Evolutionary conservation across 768 basidiomycete species (phyloP).

Genomic region (Tylopilus felleus): DNA sequence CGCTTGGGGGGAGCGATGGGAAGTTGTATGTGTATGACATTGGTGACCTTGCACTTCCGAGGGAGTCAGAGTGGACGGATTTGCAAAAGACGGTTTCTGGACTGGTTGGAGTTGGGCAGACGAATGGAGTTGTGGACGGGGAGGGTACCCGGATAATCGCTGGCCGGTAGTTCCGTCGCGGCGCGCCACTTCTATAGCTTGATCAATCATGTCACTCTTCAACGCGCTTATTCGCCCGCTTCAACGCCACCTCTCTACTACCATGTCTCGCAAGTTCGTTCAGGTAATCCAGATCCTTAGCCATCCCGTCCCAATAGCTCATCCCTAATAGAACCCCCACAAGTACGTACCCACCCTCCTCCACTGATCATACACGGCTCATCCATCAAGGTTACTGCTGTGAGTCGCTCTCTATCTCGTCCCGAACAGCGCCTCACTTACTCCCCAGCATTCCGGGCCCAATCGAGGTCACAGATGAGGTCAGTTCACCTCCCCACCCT

Average conservation of each 20-base stretch:
- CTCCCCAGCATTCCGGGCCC: conserved; percentile 56
- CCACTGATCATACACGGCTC: conserved; percentile 24
- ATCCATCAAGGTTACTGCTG: conserved; percentile 47
- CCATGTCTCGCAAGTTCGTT: conserved; percentile 23
- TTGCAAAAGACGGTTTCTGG: conserved; percentile 83
- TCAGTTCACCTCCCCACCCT: conserved; percentile 20
- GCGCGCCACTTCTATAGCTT: conserved; percentile 5
- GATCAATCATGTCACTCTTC: neutral
- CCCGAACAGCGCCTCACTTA: neutral
- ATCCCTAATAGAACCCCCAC: conserved; percentile 37
- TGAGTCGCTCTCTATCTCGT: conserved; percentile 17
- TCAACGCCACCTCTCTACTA: neutral
- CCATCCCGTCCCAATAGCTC: neutral
- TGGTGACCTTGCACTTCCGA: conserved; percentile 82
- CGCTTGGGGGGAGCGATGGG: conserved; percentile 90
- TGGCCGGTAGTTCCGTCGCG: conserved; percentile 32
- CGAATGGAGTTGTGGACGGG: conserved; percentile 34
- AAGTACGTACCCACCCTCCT: conserved; percentile 36
- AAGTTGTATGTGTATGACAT: conserved; percentile 92
- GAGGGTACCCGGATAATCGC: conserved; percentile 32
- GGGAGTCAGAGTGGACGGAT: conserved; percentile 92
- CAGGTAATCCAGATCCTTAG: conserved; percentile 5
- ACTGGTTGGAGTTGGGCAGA: conserved; percentile 50
- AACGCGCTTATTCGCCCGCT: neutral
- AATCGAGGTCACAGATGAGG: conserved; percentile 62